Percentiles rank a stretch among this genome's conserved stretches.
Conservation (phyloP, 768 basidiomycete genomes). For the Auriculariales sp. region DNA sequence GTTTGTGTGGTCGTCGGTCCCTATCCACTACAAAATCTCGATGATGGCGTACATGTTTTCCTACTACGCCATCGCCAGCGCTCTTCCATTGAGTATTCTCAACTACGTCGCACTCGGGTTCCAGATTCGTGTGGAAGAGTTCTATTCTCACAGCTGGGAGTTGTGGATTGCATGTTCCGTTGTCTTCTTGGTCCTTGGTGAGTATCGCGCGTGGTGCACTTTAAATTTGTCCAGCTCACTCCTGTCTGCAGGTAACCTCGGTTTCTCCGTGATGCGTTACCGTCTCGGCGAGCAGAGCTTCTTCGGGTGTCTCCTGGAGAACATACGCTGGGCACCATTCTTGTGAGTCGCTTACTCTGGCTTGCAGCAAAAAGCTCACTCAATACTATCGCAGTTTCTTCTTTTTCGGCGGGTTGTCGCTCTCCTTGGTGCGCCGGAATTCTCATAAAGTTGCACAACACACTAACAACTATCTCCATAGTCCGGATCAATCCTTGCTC, state of each 20-base stretch:
- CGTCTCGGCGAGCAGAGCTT: constrained; percentile 44
- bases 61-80: constrained; percentile 48
- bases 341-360: constrained; percentile 35
- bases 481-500: too few species aligned
- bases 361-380: not conserved
- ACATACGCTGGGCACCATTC: constrained; percentile 54
- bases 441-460: constrained; percentile 19
- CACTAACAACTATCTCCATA: too few species aligned
- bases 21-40: constrained; percentile 70
- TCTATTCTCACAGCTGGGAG: constrained; percentile 57
- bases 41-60: constrained; percentile 44
- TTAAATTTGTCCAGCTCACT: too few species aligned
- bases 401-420: constrained; percentile 55
- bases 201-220: too few species aligned
- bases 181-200: constrained; percentile 23
- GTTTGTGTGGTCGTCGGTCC: constrained; percentile 65
- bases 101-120: constrained; percentile 62
- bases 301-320: constrained; percentile 37
- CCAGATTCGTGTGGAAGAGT: constrained; percentile 48
- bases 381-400: constrained; percentile 43
- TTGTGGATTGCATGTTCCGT: constrained; percentile 62
- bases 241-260: constrained; percentile 55
- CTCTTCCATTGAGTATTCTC: constrained; percentile 43
- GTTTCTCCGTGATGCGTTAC: constrained; percentile 55
- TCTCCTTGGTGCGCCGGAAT: constrained; percentile 17